Evolutionary conservation across 805 yeast genomes (phyloP).

Genomic region (Lipomyces kockii): DNA sequence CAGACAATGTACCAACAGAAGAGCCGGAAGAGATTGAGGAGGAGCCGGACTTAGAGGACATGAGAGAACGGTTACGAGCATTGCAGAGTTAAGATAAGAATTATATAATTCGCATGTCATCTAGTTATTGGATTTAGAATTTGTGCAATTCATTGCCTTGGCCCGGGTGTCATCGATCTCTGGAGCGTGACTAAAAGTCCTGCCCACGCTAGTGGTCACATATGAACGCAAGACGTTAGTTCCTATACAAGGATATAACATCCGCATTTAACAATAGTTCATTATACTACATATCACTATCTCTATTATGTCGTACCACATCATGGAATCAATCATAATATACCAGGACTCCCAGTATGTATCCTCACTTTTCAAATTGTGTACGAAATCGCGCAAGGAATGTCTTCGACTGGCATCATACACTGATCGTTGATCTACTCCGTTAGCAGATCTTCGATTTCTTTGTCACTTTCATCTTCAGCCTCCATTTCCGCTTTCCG

Average conservation of each 20-base stretch:
- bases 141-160: slow-evolving; percentile 2
- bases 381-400: background rate
- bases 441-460: slow-evolving; percentile 19
- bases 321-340: background rate
- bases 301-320: background rate
- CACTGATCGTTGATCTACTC: background rate
- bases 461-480: slow-evolving; percentile 37
- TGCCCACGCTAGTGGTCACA: background rate
- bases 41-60: slow-evolving; percentile 74
- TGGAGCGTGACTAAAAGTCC: background rate
- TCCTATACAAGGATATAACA: background rate
- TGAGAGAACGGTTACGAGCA: slow-evolving; percentile 88
- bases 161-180: no score
- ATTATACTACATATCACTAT: slow-evolving; percentile 6
- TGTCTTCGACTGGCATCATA: background rate
- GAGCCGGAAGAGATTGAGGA: slow-evolving; percentile 59
- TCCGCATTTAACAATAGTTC: background rate
- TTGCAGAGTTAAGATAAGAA: slow-evolving; percentile 58
- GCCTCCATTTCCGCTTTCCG: slow-evolving; percentile 37
- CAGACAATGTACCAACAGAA: slow-evolving; percentile 42
- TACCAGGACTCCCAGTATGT: background rate
- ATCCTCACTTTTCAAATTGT: background rate
- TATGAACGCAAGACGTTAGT: background rate
- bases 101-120: background rate
- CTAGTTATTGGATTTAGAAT: slow-evolving; percentile 8